Evolutionary conservation across 208 protist genomes (phyloP).

Genomic region (Trypanosoma lewisi): DNA sequence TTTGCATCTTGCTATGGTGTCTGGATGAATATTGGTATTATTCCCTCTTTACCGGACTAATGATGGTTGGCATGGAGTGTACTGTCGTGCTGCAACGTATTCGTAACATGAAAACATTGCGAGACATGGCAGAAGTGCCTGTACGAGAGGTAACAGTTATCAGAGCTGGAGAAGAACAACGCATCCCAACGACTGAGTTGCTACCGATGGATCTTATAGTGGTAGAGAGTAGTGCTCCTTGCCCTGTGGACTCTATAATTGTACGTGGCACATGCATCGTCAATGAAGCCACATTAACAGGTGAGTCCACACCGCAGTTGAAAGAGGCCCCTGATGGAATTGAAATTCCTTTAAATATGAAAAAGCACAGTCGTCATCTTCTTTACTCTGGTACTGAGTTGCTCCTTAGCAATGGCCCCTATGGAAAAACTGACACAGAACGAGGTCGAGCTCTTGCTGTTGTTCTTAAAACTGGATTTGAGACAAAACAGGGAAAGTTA

Average conservation of each 20-base stretch:
- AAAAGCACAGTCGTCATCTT: constrained; percentile 90
- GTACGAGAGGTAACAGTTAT: constrained; percentile 73
- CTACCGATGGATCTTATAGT: constrained; percentile 95
- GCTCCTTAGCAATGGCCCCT: constrained; percentile 84
- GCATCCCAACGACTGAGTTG: constrained; percentile 70
- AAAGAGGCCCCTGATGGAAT: constrained; percentile 90
- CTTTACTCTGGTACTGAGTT: constrained; percentile 95
- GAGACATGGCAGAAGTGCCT: constrained; percentile 91
- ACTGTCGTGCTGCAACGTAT: constrained; percentile 94
- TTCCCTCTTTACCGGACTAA: constrained; percentile 96
- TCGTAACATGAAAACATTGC: constrained; percentile 91
- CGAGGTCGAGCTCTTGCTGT: constrained; percentile 80
- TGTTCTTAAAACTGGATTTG: constrained; percentile 98
- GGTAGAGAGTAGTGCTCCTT: constrained; percentile 69
- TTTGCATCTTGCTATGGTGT: constrained; percentile 95
- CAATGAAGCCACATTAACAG: constrained; percentile 99
- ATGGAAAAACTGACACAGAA: constrained; percentile 45
- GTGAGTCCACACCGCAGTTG: constrained; percentile 98
- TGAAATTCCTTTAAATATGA: constrained; percentile 67
- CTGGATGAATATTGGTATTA: constrained; percentile 98
- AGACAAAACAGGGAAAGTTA: constrained; percentile 97
- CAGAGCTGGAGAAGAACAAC: constrained; percentile 57
- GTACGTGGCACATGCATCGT: constrained; percentile 95
- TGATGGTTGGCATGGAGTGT: constrained; percentile 97
- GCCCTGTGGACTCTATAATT: constrained; percentile 95